Evolutionary conservation across 2,329 filamentous ascomycete species (phyloP).

Genomic region (Podosphaera fusca): DNA sequence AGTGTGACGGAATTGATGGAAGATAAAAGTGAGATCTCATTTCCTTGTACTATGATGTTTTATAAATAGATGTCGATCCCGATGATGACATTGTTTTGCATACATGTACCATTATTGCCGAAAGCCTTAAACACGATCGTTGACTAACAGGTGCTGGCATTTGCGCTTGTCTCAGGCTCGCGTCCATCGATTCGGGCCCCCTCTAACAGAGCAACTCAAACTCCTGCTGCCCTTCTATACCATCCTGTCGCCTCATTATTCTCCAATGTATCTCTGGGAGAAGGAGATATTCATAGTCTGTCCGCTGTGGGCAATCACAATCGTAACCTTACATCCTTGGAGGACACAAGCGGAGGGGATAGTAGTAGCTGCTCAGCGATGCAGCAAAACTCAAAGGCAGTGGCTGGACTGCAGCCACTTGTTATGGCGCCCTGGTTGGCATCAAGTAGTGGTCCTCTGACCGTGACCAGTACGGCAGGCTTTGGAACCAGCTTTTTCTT

Average conservation of each 20-base stretch:
- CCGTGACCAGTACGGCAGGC: conserved; percentile 10
- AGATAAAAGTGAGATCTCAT: conserved; percentile 15
- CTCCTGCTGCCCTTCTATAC: conserved; percentile 9
- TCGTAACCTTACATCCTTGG: conserved; percentile 46
- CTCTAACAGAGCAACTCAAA: conserved; percentile 12
- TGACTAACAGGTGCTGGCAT: conserved; percentile 17
- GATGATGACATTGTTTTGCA: neutral
- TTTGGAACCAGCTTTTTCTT: conserved; percentile 43
- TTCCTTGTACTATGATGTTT: conserved; percentile 8
- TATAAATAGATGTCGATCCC: neutral
- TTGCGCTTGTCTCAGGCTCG: conserved; percentile 12
- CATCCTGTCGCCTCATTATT: conserved; percentile 6
- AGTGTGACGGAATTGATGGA: conserved; percentile 19
- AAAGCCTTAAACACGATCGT: conserved; percentile 12
- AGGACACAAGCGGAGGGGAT: conserved; percentile 21
- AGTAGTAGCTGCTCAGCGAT: conserved; percentile 33
- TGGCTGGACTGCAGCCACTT: conserved; percentile 19
- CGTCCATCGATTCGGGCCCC: conserved; percentile 13
- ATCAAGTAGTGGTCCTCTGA: conserved; percentile 14
- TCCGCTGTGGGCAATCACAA: conserved; percentile 44
- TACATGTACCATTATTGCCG: neutral
- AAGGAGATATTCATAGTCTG: conserved; percentile 14
- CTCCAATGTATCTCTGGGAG: conserved; percentile 13
- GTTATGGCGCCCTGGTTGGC: conserved; percentile 32
- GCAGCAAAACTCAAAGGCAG: conserved; percentile 33